Evolutionary conservation across 768 basidiomycete species (phyloP), one percentile per base, ranked within the genome.

Genomic region (Panellus pusillus): DNA sequence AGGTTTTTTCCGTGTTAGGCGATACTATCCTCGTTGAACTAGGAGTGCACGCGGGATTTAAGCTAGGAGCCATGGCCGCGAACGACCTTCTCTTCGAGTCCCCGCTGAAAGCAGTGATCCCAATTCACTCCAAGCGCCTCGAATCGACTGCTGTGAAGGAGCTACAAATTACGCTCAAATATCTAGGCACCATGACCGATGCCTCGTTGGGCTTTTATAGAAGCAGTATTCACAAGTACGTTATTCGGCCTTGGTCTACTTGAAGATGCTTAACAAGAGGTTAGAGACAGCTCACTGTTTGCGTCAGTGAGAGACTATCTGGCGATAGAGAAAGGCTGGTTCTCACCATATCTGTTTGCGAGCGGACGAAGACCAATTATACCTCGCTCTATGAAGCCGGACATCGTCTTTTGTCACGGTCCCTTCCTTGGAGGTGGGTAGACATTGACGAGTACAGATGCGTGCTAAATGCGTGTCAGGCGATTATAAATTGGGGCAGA

Each of bases 291-390:
- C n/a, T 82, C 81, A 4, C 67, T 86, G 14, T 86, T 86, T 58
- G 68, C 84, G 35, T 71, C 73, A 8, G 80, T 87, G 17, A 84
- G 79, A 60, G 83, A 84, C 48, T 86, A 85, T 52, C 68, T 86
- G 40, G 75, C 82, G 3, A 70, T 82, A 4, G 79, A 82, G 66
- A 84, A 86, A 65, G 84, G 83, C 13, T 85, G 86, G 84, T 85
- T 86, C 67, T 81, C 78, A 12, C 83, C 83, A 0, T 84, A 85
- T 63, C 70, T 85, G 2, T 86, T 83, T 62, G 82, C 83, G 5
- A 84, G 81, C 52, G 75, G 74, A 3, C 75, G 80, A 9, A 67
- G 83, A 43, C 84, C 84, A 7, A 74, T 81, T 61, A 86, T 84
- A 50, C 83, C 80, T 1, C 73, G 84, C 37, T 74, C 74, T 19